Conservation (phyloP, 495 filamentous ascomycete genomes). For the Aspergillus homomorphus region DNA sequence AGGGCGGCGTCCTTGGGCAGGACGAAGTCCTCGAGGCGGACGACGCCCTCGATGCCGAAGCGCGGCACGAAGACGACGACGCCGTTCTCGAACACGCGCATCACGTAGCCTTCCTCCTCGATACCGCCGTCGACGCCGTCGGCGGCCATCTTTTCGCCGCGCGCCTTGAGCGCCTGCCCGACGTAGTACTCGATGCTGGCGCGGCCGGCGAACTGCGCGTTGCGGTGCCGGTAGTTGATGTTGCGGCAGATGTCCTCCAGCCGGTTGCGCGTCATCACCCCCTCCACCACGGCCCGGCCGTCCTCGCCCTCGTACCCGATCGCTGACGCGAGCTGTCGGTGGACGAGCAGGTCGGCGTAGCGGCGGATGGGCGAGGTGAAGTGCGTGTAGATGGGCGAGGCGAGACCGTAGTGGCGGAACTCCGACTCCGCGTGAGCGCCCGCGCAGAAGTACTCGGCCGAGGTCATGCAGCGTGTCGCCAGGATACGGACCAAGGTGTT, state of each 20-base stretch:
- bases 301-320: constrained; percentile 77
- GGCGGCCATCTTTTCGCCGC: constrained; percentile 52
- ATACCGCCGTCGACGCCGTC: constrained; percentile 42
- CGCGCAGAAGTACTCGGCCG: constrained; percentile 94
- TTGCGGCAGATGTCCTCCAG: constrained; percentile 94
- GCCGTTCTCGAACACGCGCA: constrained; percentile 95
- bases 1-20: constrained; percentile 57
- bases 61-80: constrained; percentile 93
- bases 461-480: constrained; percentile 98
- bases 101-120: constrained; percentile 89
- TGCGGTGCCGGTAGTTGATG: constrained; percentile 95
- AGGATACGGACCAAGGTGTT: constrained; percentile 97
- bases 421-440: constrained; percentile 89
- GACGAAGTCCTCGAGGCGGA: constrained; percentile 78
- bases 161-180: constrained; percentile 87
- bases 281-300: constrained; percentile 61
- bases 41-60: constrained; percentile 91
- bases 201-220: constrained; percentile 90
- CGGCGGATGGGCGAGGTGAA: constrained; percentile 97
- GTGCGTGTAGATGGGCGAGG: constrained; percentile 95
- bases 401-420: constrained; percentile 94
- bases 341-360: constrained; percentile 91
- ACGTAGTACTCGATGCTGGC: constrained; percentile 97
- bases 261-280: constrained; percentile 66
- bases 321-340: constrained; percentile 90